A percentile compares a stretch with the other conserved stretches of the same genome.
Evolutionary conservation across 441 rosid species (phyloP).

Genomic region (Pelargonium citronellum): DNA sequence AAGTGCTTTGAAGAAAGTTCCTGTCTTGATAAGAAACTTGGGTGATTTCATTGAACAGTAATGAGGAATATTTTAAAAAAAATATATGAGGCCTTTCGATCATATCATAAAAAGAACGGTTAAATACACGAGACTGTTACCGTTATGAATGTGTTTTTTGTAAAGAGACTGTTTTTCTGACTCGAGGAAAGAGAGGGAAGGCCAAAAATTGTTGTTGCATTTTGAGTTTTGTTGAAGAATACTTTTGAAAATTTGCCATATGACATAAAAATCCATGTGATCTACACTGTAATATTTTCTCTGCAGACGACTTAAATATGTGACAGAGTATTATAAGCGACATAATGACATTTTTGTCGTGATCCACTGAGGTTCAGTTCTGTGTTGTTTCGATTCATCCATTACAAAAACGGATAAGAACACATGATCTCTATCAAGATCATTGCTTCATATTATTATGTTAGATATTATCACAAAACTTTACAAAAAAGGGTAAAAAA

Average conservation of each 20-base stretch:
- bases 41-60: constrained; percentile 9
- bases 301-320: no score
- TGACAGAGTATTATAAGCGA: no score
- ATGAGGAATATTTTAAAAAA: neutral
- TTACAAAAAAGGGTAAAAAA: no score
- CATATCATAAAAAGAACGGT: no score
- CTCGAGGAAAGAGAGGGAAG: constrained; percentile 23
- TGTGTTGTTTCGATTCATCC: no score
- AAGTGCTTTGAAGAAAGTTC: constrained; percentile 25
- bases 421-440: neutral
- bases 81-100: no score
- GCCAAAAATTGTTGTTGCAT: constrained; percentile 14
- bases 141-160: no score
- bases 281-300: constrained; percentile 25
- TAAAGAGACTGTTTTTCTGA: no score
- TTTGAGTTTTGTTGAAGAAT: constrained; percentile 23
- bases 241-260: constrained; percentile 29
- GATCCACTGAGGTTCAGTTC: no score
- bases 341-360: no score
- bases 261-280: constrained; percentile 52
- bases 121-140: no score
- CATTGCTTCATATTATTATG: neutral
- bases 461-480: no score
- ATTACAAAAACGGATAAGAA: neutral
- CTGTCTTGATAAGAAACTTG: constrained; percentile 9